A percentile compares a stretch with the other conserved stretches of the same genome.
These are phyloP conservation scores for Didymella glomerata DNA, from an alignment of 2,329 filamentous ascomycete species.

Conservation along the genomic window DNA sequence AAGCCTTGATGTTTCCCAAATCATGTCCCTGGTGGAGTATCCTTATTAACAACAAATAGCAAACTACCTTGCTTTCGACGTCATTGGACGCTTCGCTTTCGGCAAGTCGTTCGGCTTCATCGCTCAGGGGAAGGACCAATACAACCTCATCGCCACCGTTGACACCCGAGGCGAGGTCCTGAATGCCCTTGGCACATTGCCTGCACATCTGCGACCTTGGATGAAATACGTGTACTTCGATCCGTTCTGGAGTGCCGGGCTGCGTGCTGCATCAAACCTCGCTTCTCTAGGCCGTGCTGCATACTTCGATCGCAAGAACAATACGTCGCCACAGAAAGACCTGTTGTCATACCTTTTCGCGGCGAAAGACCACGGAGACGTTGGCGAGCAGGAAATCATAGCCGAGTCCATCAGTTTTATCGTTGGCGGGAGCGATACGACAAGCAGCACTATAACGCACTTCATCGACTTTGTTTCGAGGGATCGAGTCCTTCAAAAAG, in stretches of 20 bases:
- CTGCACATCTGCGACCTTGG: not conserved
- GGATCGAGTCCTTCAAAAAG: not conserved
- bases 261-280: not conserved
- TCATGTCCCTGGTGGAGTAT: no score
- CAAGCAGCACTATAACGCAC: not conserved
- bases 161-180: not conserved
- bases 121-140: not conserved
- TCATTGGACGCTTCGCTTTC: not conserved
- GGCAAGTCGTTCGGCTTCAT: not conserved
- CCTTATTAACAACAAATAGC: not conserved
- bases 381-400: not conserved
- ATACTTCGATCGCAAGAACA: not conserved
- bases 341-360: not conserved
- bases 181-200: not conserved
- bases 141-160: not conserved
- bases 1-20: not conserved
- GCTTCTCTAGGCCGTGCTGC: not conserved
- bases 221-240: not conserved
- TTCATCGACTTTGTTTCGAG: not conserved
- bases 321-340: not conserved
- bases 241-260: not conserved
- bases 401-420: not conserved
- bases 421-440: not conserved
- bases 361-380: not conserved
- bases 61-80: not conserved